phyloP scores from a whole-genome alignment of 768 basidiomycete species.

The Termitomyces sp. region DNA sequence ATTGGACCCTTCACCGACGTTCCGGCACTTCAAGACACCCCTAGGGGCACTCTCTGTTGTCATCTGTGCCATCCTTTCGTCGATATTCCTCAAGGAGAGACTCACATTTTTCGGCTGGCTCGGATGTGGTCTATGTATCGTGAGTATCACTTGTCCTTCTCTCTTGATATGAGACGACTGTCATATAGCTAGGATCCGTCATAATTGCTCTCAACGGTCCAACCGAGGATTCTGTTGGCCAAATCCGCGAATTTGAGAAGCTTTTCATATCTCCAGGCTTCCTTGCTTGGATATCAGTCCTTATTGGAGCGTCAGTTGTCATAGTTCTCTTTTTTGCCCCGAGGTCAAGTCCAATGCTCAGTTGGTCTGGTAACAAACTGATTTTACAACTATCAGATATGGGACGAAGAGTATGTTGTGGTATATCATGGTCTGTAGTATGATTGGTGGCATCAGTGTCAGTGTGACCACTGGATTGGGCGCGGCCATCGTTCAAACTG shows the following conservation, averaged over 20 bases:
- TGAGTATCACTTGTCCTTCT: constrained; percentile 38
- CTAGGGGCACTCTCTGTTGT: constrained; percentile 96
- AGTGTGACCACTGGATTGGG: constrained; percentile 94
- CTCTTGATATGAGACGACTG: not conserved
- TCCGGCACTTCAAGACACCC: constrained; percentile 56
- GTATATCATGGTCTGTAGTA: constrained; percentile 91
- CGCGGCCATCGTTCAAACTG: constrained; percentile 79
- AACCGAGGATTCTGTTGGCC: constrained; percentile 59
- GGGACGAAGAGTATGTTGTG: constrained; percentile 93
- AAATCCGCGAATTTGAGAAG: constrained; percentile 66
- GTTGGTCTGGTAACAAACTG: constrained; percentile 1
- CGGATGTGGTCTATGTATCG: constrained; percentile 87
- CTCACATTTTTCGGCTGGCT: constrained; percentile 97
- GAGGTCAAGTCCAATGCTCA: constrained; percentile 36
- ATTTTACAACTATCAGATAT: constrained; percentile 38
- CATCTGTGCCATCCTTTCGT: constrained; percentile 88
- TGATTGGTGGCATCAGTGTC: constrained; percentile 95
- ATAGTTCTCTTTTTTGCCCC: constrained; percentile 84
- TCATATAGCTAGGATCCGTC: constrained; percentile 15
- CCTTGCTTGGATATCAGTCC: constrained; percentile 58
- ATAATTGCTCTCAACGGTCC: constrained; percentile 45
- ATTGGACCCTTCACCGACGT: constrained; percentile 2
- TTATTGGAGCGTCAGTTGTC: constrained; percentile 58
- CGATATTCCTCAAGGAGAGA: constrained; percentile 88
- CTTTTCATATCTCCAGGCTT: constrained; percentile 85